Conservation (phyloP, 169 alveolate species). For the Miamiensis avidus region DNA sequence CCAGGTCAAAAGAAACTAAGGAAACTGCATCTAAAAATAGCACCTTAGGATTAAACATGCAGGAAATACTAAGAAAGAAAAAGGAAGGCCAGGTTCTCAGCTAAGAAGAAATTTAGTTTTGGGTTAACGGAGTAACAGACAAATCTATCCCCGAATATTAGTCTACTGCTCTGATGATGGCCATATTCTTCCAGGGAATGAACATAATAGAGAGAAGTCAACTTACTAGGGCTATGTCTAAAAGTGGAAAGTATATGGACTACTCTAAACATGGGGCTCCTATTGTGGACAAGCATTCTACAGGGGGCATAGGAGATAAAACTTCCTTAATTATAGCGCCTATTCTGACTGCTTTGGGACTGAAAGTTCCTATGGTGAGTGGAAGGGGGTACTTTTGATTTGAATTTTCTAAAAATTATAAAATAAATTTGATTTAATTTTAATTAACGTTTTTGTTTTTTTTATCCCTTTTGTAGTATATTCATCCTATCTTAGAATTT, state of each 20-base stretch:
- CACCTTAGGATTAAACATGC: too few species aligned
- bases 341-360: slow-evolving; percentile 47
- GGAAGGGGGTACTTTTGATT: too few species aligned
- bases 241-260: slow-evolving; percentile 53
- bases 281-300: slow-evolving; percentile 54
- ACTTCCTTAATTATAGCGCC: slow-evolving; percentile 46
- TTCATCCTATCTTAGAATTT: too few species aligned
- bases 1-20: too few species aligned
- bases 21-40: too few species aligned
- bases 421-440: too few species aligned
- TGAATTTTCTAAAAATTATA: too few species aligned
- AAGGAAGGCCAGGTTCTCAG: slow-evolving; percentile 36
- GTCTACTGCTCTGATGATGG: slow-evolving; percentile 48
- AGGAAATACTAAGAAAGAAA: slow-evolving; percentile 37
- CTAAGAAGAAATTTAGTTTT: slow-evolving; percentile 40
- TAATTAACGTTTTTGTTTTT: too few species aligned
- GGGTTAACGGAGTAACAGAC: slow-evolving; percentile 26
- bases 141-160: slow-evolving; percentile 49
- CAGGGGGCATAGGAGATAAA: slow-evolving; percentile 66
- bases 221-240: slow-evolving; percentile 52
- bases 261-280: slow-evolving; percentile 29
- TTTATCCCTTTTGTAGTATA: too few species aligned
- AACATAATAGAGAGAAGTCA: slow-evolving; percentile 45
- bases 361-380: slow-evolving; percentile 43
- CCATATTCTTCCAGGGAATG: slow-evolving; percentile 54